A percentile compares a stretch with the other conserved stretches of the same genome.
phyloP scores from a whole-genome alignment of 2,329 filamentous ascomycete species.

The Xylaria sp. region DNA sequence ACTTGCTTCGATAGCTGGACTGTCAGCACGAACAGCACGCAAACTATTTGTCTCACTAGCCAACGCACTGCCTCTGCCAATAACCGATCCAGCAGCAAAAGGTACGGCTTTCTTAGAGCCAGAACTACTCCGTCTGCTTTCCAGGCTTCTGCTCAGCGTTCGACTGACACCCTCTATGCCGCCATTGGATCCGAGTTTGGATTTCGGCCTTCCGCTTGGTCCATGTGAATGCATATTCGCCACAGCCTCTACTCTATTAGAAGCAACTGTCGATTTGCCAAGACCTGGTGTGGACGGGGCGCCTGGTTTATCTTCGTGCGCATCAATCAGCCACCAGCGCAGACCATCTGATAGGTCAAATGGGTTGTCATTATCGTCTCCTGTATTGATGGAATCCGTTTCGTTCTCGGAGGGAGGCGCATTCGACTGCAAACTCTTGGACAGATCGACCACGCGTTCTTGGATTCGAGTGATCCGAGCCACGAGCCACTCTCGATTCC shows the following conservation, averaged over 20 bases:
- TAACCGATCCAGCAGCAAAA: constrained; percentile 40
- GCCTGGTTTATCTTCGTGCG: constrained; percentile 83
- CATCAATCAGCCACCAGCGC: constrained; percentile 94
- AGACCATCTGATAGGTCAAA: constrained; percentile 94
- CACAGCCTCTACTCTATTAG: constrained; percentile 79
- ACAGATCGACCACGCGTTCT: constrained; percentile 88
- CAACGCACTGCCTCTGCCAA: constrained; percentile 46
- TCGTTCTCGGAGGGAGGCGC: constrained; percentile 38
- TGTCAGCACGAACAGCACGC: constrained; percentile 42
- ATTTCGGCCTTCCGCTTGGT: constrained; percentile 39
- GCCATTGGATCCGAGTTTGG: constrained; percentile 41
- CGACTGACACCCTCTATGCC: constrained; percentile 70
- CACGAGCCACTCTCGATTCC: constrained; percentile 89
- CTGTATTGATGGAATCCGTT: constrained; percentile 45
- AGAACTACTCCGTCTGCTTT: constrained; percentile 84
- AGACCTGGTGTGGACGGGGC: constrained; percentile 89
- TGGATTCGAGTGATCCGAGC: constrained; percentile 88
- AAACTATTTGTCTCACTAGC: constrained; percentile 57
- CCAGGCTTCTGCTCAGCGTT: constrained; percentile 79
- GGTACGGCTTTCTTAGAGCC: constrained; percentile 72
- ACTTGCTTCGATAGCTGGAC: constrained; percentile 30
- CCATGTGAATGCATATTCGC: constrained; percentile 60
- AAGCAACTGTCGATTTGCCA: constrained; percentile 85
- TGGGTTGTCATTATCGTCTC: constrained; percentile 86
- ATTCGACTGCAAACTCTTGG: constrained; percentile 60